Evolutionary conservation across 768 basidiomycete species (phyloP).

Genomic region (Leccinum broughii): DNA sequence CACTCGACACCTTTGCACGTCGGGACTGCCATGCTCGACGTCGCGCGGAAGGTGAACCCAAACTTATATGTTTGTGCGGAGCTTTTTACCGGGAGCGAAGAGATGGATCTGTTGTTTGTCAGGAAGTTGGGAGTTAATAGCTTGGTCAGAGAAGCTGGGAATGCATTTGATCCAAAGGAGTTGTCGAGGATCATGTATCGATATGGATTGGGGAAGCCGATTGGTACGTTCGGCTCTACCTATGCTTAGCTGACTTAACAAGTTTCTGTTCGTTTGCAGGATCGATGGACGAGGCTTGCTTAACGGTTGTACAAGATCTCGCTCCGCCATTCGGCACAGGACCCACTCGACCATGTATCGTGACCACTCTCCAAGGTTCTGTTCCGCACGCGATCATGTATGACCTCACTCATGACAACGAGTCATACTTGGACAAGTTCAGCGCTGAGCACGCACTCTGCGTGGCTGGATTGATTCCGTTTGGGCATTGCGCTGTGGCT

Average conservation of each 20-base stretch:
- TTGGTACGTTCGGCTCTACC: constrained; percentile 52
- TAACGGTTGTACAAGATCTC: constrained; percentile 74
- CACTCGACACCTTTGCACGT: constrained; percentile 96
- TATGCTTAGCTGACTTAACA: background rate
- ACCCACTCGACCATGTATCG: constrained; percentile 65
- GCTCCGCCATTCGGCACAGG: constrained; percentile 84
- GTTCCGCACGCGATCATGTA: constrained; percentile 91
- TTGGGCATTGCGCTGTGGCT: constrained; percentile 85
- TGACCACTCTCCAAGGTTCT: constrained; percentile 83
- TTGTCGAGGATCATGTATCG: constrained; percentile 85
- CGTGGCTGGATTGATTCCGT: constrained; percentile 89
- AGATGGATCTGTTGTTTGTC: constrained; percentile 91
- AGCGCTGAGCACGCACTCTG: constrained; percentile 95
- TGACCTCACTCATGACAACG: constrained; percentile 97
- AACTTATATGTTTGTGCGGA: constrained; percentile 97
- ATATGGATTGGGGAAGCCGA: constrained; percentile 89
- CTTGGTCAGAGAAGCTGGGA: constrained; percentile 92
- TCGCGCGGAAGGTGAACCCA: constrained; percentile 83
- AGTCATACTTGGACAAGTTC: constrained; percentile 85
- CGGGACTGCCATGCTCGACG: constrained; percentile 94
- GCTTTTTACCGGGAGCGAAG: constrained; percentile 93
- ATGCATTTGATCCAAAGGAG: constrained; percentile 88
- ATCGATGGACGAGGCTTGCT: constrained; percentile 90
- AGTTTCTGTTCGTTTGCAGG: constrained; percentile 41
- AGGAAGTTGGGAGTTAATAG: constrained; percentile 91